Percentiles rank a stretch among this genome's conserved stretches.
Evolutionary conservation across 805 yeast genomes (phyloP).

Genomic region (Ogataea zsoltii): DNA sequence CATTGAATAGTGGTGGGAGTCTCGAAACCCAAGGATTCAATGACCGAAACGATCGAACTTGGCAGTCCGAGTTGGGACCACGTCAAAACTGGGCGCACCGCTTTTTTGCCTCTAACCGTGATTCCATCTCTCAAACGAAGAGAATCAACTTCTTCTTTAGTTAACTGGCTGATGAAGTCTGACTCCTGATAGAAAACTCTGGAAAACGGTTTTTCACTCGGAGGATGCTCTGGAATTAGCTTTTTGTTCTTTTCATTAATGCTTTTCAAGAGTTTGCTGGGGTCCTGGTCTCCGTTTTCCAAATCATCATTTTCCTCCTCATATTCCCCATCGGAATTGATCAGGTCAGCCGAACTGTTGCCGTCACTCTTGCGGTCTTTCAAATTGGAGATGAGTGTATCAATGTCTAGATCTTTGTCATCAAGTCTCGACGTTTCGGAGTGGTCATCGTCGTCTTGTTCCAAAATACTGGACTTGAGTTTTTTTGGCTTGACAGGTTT

Average conservation of each 20-base stretch:
- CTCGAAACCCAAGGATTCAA: slow-evolving; percentile 53
- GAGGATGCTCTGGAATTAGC: slow-evolving; percentile 49
- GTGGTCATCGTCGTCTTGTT: neutral
- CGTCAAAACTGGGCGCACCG: slow-evolving; percentile 64
- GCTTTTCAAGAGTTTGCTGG: slow-evolving; percentile 39
- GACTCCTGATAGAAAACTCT: slow-evolving; percentile 67
- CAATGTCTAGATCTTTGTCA: slow-evolving; percentile 17
- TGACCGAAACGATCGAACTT: slow-evolving; percentile 49
- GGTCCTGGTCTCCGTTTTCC: slow-evolving; percentile 17
- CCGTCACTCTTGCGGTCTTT: neutral
- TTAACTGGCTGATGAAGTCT: slow-evolving; percentile 47
- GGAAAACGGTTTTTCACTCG: slow-evolving; percentile 50
- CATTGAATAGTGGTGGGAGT: slow-evolving; percentile 87
- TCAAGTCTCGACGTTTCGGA: neutral
- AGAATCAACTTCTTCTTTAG: slow-evolving; percentile 55
- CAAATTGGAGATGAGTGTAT: slow-evolving; percentile 11
- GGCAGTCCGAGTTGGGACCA: slow-evolving; percentile 88
- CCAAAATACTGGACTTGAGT: slow-evolving; percentile 4
- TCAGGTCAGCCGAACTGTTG: neutral
- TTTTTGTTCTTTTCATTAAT: slow-evolving; percentile 50
- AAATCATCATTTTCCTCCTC: slow-evolving; percentile 36
- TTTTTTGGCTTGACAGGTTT: neutral
- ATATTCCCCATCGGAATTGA: slow-evolving; percentile 25
- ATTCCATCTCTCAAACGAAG: slow-evolving; percentile 65
- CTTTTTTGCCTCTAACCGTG: slow-evolving; percentile 56